Evolutionary conservation across 768 basidiomycete species (phyloP).

Genomic region (Boletus insuetus): DNA sequence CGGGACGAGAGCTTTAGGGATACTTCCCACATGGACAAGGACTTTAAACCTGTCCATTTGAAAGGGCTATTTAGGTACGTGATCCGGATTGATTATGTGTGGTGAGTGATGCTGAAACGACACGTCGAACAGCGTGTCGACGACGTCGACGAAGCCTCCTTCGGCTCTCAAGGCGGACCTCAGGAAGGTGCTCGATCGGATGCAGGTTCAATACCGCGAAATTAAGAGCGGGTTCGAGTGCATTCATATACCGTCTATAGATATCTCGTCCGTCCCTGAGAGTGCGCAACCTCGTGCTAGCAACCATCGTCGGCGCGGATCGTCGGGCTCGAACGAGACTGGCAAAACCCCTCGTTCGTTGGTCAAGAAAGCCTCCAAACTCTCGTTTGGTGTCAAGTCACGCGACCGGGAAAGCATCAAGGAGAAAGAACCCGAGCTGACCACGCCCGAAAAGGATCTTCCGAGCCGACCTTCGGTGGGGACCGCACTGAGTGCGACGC

Average conservation of each 20-base stretch:
- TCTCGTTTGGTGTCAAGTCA: slow-evolving; percentile 71
- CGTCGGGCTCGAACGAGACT: slow-evolving; percentile 52
- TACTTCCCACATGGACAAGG: slow-evolving; percentile 55
- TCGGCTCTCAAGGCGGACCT: slow-evolving; percentile 81
- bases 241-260: slow-evolving; percentile 92
- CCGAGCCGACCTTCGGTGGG: slow-evolving; percentile 42
- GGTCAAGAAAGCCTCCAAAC: slow-evolving; percentile 72
- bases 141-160: slow-evolving; percentile 89
- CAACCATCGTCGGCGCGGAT: slow-evolving; percentile 43
- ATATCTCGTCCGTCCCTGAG: slow-evolving; percentile 69
- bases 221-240: slow-evolving; percentile 93
- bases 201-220: slow-evolving; percentile 93
- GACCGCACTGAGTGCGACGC: slow-evolving; percentile 56
- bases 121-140: slow-evolving; percentile 68
- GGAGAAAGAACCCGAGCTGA: slow-evolving; percentile 42
- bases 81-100: neutral
- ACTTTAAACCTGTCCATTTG: slow-evolving; percentile 91
- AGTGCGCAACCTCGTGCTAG: slow-evolving; percentile 33
- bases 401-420: slow-evolving; percentile 44
- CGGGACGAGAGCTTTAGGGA: slow-evolving; percentile 47
- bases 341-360: slow-evolving; percentile 51
- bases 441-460: slow-evolving; percentile 45
- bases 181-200: slow-evolving; percentile 80
- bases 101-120: slow-evolving; percentile 1
- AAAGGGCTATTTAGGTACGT: slow-evolving; percentile 91